A percentile compares a stretch with the other conserved stretches of the same genome.
Conservation (phyloP, 2,329 filamentous ascomycete genomes). For the Penicillium sp. region DNA sequence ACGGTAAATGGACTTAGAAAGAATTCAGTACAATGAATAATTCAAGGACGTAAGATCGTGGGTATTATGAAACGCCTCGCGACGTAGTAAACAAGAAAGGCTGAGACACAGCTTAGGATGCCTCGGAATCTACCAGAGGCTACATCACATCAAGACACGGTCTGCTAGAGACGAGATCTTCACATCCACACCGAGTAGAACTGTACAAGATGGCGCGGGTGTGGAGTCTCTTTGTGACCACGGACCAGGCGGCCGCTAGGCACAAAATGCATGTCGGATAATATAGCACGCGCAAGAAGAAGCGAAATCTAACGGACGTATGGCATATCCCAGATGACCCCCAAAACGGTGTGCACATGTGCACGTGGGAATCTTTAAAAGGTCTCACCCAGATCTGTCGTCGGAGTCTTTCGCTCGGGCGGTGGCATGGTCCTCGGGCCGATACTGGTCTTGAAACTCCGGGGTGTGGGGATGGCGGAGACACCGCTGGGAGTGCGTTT, state of each 20-base stretch:
- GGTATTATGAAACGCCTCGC: constrained; percentile 36
- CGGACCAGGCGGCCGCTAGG: constrained; percentile 15
- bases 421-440: constrained; percentile 46
- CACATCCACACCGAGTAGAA: neutral
- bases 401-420: constrained; percentile 46
- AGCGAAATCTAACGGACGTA: neutral
- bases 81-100: constrained; percentile 24
- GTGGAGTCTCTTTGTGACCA: constrained; percentile 5
- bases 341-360: neutral
- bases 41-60: constrained; percentile 21
- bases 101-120: constrained; percentile 40
- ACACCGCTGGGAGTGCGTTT: constrained; percentile 50
- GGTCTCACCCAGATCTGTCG: constrained; percentile 55
- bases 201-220: constrained; percentile 13
- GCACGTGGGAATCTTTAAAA: constrained; percentile 37
- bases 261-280: constrained; percentile 4
- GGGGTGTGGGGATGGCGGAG: constrained; percentile 37
- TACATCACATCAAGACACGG: constrained; percentile 1
- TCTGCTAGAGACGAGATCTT: neutral
- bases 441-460: constrained; percentile 39
- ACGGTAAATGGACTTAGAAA: neutral
- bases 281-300: neutral
- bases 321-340: neutral
- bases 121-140: constrained; percentile 20
- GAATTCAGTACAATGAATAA: neutral